A percentile compares a stretch with the other conserved stretches of the same genome.
phyloP scores from a whole-genome alignment of 2,329 filamentous ascomycete genomes.

The Rasamsonia emersonii region DNA sequence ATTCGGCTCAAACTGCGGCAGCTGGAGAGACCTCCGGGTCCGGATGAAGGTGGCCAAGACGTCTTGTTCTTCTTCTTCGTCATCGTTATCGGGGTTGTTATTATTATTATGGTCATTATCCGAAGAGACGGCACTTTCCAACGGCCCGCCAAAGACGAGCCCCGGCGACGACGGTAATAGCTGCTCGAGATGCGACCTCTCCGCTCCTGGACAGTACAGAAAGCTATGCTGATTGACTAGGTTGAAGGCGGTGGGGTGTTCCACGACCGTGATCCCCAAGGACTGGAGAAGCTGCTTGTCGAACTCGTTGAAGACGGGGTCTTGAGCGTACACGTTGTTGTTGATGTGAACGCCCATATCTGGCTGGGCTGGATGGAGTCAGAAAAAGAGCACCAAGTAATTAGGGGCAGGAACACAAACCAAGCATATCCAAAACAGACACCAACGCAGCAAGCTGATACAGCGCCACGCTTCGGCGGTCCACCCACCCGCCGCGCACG shows the following conservation, averaged over 20 bases:
- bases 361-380: not conserved
- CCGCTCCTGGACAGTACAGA: constrained; percentile 53
- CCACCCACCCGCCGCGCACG: constrained; percentile 33
- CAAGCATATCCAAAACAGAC: constrained; percentile 18
- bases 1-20: constrained; percentile 22
- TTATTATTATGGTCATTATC: not conserved
- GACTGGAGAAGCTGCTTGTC: constrained; percentile 30
- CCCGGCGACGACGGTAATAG: constrained; percentile 43
- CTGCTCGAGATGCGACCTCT: constrained; percentile 43
- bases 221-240: constrained; percentile 43
- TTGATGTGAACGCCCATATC: constrained; percentile 11
- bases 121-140: constrained; percentile 17
- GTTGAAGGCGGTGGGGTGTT: constrained; percentile 45
- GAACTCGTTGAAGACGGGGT: constrained; percentile 44
- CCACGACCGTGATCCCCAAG: constrained; percentile 28
- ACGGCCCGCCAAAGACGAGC: constrained; percentile 49
- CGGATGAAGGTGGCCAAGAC: constrained; percentile 14
- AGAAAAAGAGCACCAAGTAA: too few relatives aligned
- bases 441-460: constrained; percentile 33
- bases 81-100: not conserved
- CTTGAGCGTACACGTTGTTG: constrained; percentile 45
- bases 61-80: constrained; percentile 16
- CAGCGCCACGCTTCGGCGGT: constrained; percentile 31
- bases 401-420: too few relatives aligned
- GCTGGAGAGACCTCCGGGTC: constrained; percentile 14